These are phyloP conservation scores for Gigaspora rosea DNA, from an alignment of 192 early-diverging fungal genomes.

Conservation along the genomic window DNA sequence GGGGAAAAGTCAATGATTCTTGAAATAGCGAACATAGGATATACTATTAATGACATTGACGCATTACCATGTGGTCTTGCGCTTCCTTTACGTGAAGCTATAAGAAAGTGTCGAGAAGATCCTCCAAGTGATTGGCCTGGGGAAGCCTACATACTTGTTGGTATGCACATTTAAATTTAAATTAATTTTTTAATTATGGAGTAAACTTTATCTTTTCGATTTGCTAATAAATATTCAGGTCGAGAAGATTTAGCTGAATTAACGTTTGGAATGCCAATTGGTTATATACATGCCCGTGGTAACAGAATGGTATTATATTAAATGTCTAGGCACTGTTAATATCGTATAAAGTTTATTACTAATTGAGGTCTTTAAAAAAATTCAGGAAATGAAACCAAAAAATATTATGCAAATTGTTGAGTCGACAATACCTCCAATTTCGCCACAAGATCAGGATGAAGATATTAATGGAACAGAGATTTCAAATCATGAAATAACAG, in stretches of 20 bases:
- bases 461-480: constrained; percentile 39
- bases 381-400: constrained; percentile 21
- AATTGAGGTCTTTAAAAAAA: not conserved
- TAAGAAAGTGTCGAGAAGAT: constrained; percentile 50
- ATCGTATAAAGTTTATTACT: not conserved
- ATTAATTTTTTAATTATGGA: constrained; percentile 6
- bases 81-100: constrained; percentile 52
- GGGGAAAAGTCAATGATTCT: constrained; percentile 43
- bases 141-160: constrained; percentile 54
- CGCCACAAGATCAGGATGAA: constrained; percentile 27
- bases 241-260: constrained; percentile 36
- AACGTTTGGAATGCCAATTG: constrained; percentile 18
- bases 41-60: constrained; percentile 45
- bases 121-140: constrained; percentile 47
- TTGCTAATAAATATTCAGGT: constrained; percentile 6
- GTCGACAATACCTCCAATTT: not conserved
- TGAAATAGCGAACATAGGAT: constrained; percentile 40
- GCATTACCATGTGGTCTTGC: constrained; percentile 56
- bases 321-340: not conserved
- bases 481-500: constrained; percentile 51
- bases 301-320: not conserved
- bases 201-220: not conserved
- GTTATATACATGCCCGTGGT: constrained; percentile 27
- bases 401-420: not conserved
- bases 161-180: constrained; percentile 37